These are phyloP conservation scores for Pleurotus pulmonarius DNA, from an alignment of 768 basidiomycete genomes.

Conservation along the genomic window DNA sequence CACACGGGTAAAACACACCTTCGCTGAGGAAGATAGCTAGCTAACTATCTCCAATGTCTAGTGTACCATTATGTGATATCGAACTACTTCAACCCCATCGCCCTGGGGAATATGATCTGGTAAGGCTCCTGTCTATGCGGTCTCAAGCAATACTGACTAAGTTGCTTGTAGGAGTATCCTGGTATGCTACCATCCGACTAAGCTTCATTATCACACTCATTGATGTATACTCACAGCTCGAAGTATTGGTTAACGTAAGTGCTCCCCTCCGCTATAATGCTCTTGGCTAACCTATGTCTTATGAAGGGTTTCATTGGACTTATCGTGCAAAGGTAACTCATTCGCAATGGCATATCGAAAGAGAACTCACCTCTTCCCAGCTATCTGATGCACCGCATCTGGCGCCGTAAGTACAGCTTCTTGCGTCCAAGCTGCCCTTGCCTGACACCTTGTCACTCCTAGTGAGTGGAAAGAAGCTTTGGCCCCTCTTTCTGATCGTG, in stretches of 20 bases:
- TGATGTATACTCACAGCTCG: slow-evolving; percentile 32
- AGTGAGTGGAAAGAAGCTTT: slow-evolving; percentile 42
- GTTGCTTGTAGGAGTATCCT: background rate
- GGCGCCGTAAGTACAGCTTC: slow-evolving; percentile 31
- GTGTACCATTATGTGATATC: slow-evolving; percentile 47
- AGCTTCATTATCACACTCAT: background rate
- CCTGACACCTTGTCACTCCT: background rate
- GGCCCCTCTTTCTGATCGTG: slow-evolving; percentile 30
- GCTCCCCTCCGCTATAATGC: background rate
- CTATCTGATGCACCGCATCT: slow-evolving; percentile 44
- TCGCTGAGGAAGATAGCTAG: too few relatives aligned
- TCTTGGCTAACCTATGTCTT: background rate
- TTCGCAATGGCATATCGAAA: too few relatives aligned
- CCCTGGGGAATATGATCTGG: slow-evolving; percentile 32
- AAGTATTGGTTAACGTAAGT: slow-evolving; percentile 54
- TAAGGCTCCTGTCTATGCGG: slow-evolving; percentile 12
- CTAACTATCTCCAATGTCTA: slow-evolving; percentile 12
- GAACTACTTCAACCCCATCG: slow-evolving; percentile 27
- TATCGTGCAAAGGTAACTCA: slow-evolving; percentile 38
- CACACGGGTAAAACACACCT: slow-evolving; percentile 34
- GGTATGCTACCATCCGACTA: background rate
- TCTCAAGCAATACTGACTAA: background rate
- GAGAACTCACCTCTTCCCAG: slow-evolving; percentile 15
- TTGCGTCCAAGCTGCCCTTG: background rate
- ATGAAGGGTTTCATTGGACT: slow-evolving; percentile 48